Base-by-base conservation (phyloP, 176 grass and related monocot genomes). In the Microstegium vimineum region DNA sequence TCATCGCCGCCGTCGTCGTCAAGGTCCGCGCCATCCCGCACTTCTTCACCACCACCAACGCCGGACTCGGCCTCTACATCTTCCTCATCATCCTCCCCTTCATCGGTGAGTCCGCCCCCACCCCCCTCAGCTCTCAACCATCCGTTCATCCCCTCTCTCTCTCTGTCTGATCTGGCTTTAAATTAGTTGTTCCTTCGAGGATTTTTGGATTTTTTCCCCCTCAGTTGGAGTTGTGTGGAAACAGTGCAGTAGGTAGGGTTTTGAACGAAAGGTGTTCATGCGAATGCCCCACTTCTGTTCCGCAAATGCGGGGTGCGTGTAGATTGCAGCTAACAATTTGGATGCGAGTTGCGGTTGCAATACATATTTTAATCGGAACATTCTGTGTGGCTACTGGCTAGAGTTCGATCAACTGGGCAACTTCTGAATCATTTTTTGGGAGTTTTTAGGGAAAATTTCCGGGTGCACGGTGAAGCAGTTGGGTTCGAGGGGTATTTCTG, bases 11-110 rank as follows among this genome's bases (percentile, higher is more conserved):
- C 2, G 82, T 94, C 71, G 91, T 97, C 74, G 85, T 94, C 67
- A 83, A 74, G 70, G 89, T 97, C 87, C 83, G 54, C 23, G 87
- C 92, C 62, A 92, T 97, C 82, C 70, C 92, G 16, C 85, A 83
- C 71, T 97, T 97, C 90, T 60, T 97, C 87, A 70, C 91, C 40
- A 89, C 92, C 76, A 87, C 89, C 22, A 71, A 22, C 82, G 66
- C 87, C 2, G 92, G 92, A 0, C 26, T 92, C 34, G 91, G 85
- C 0, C 82, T 97, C 64, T 90, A 92, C 71, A 80, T 94, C 87
- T 67, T 90, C 86, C 80, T 97, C 76, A 20, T 97, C 87, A 59
- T 97, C 56, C 83, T 94, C 37, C 94, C 94, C 5, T 77, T 92
- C 35, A 77, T 97, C 51, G 76, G 91, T 97, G 26, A 79, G 76